Evolutionary conservation across 1,139 yeast species (phyloP).

Genomic region (Debaryomycetaceae sp.): DNA sequence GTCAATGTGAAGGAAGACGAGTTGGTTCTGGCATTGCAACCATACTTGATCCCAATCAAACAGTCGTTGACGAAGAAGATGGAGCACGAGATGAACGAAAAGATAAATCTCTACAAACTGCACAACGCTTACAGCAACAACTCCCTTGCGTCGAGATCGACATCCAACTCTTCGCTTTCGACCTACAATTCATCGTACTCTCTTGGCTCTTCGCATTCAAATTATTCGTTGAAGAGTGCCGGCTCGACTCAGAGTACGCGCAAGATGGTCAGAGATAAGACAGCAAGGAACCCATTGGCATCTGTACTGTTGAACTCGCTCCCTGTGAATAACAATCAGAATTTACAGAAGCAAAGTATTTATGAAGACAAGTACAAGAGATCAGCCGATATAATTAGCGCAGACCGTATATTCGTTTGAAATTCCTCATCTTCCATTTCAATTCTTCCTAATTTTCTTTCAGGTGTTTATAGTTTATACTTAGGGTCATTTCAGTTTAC

Average conservation of each 20-base stretch:
- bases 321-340: background rate
- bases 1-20: slow-evolving; percentile 67
- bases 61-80: slow-evolving; percentile 21
- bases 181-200: slow-evolving; percentile 9
- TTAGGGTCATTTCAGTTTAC: background rate
- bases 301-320: background rate
- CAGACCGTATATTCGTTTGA: slow-evolving; percentile 1
- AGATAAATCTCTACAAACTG: slow-evolving; percentile 37
- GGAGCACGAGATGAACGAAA: slow-evolving; percentile 31
- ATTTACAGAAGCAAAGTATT: background rate
- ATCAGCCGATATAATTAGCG: background rate
- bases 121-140: slow-evolving; percentile 23
- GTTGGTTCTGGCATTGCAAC: slow-evolving; percentile 62
- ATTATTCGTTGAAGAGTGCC: slow-evolving; percentile 4
- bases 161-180: slow-evolving; percentile 12
- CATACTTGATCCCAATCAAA: slow-evolving; percentile 74
- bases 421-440: background rate
- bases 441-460: slow-evolving; percentile 1
- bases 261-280: background rate
- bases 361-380: background rate
- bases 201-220: slow-evolving; percentile 9
- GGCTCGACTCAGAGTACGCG: slow-evolving; percentile 4
- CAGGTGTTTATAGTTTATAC: slow-evolving; percentile 1
- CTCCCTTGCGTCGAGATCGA: slow-evolving; percentile 9
- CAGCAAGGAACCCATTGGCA: slow-evolving; percentile 6